These are phyloP conservation scores for Haematococcus sp. DNA, from an alignment of 139 green algal genomes.

Conservation along the genomic window DNA sequence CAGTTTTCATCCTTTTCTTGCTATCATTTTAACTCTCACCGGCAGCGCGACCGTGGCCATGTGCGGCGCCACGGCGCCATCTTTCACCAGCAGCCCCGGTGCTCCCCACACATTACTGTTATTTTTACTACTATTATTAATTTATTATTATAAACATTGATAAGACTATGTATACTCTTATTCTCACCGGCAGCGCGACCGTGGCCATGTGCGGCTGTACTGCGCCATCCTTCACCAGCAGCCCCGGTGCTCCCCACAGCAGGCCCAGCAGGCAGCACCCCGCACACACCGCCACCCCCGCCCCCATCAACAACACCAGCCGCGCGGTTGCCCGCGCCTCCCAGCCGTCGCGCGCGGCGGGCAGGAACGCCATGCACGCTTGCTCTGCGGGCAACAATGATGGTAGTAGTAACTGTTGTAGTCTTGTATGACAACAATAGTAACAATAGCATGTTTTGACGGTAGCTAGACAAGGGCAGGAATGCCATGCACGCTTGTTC, in stretches of 20 bases:
- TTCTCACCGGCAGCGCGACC: too few species aligned
- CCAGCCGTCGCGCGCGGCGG: background rate
- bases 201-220: background rate
- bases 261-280: background rate
- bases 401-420: too few species aligned
- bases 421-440: too few species aligned
- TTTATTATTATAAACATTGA: background rate
- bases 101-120: too few species aligned
- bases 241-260: background rate
- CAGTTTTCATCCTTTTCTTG: too few species aligned
- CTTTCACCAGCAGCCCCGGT: conserved; percentile 18
- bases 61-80: background rate
- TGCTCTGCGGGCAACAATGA: background rate
- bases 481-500: conserved; percentile 6
- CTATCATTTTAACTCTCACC: too few species aligned
- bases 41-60: background rate
- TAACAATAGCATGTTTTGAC: too few species aligned
- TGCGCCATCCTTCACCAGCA: conserved; percentile 16
- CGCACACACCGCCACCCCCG: background rate
- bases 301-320: conserved; percentile 12
- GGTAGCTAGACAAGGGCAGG: too few species aligned
- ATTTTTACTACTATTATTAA: background rate
- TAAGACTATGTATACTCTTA: background rate
- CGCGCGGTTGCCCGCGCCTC: background rate
- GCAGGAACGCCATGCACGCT: conserved; percentile 5